Evolutionary conservation across 805 yeast genomes (phyloP), one percentile per base, ranked within the genome.

Genomic region (Candida xiaguanensis): DNA sequence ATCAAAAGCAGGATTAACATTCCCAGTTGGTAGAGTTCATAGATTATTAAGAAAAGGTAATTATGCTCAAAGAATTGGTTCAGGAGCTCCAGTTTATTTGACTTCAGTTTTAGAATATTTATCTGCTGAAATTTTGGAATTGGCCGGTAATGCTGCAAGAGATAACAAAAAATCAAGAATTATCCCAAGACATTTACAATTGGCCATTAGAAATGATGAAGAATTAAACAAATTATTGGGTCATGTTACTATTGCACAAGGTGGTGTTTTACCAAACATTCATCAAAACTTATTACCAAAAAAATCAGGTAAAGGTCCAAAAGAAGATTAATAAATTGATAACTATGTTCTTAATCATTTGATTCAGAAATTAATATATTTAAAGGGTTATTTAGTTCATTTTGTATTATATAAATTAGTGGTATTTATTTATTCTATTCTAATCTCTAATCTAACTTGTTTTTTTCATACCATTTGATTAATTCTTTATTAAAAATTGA

Each of bases 61-160:
- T 61, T 69, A 69, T 60, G 75, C 74, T 46, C 74, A 69, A 59
- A 67, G 75, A 67, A 70, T 69, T 49, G 75, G 75, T 57, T 67
- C 73, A 44, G 75, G 75, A 64, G 75, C 75, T 46, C 75, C 75
- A 55, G 75, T 69, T 38, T 69, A 69, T 63, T 66, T 69, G 56
- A 69, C 75, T 48, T 67, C 75, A 34, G 75, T 69, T 38, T 67
- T 69, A 55, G 75, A 69, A 58, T 69, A 69, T 59, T 68, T 69
- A 58, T 63, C 72, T 41, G 75, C 75, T 44, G 75, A 69, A 66
- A 69, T 69, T 50, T 69, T 69, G 56, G 75, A 69, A 60, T 69
- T 69, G 59, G 74, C 75, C 43, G 75, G 75, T 64, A 69, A 69
- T 59, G 75, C 75, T 40, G 75, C 75, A 46, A 67, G 75, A 66